phyloP scores from a whole-genome alignment of 495 filamentous ascomycete species.

The Penicillium odoratum region DNA sequence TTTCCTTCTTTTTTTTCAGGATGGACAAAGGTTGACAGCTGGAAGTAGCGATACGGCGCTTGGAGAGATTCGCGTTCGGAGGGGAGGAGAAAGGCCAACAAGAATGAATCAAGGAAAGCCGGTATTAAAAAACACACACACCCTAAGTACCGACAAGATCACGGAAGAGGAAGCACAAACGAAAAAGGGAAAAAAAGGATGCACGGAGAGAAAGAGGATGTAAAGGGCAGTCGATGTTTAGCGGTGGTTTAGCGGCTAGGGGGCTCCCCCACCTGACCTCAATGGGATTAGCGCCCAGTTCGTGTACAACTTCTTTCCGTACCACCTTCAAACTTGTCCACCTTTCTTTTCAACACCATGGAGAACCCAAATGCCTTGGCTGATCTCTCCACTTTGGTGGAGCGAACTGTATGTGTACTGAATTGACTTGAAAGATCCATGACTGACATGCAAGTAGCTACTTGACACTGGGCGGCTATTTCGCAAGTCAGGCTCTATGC shows the following conservation, averaged over 20 bases:
- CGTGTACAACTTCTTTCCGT: slow-evolving; percentile 22
- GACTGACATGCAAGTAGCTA: slow-evolving; percentile 33
- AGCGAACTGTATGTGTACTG: slow-evolving; percentile 41
- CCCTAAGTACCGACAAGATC: slow-evolving; percentile 9
- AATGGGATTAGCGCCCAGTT: slow-evolving; percentile 27
- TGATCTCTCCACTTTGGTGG: slow-evolving; percentile 43
- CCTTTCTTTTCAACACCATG: slow-evolving; percentile 26
- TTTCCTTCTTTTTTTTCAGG: slow-evolving; percentile 1
- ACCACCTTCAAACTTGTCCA: slow-evolving; percentile 12
- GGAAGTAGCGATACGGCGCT: slow-evolving; percentile 11
- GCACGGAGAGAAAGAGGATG: slow-evolving; percentile 22
- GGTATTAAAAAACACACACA: slow-evolving; percentile 10
- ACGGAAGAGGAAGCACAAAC: slow-evolving; percentile 16
- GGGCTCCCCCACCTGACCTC: slow-evolving; percentile 25
- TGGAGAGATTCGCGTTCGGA: slow-evolving; percentile 5
- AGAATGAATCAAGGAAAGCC: slow-evolving; percentile 14
- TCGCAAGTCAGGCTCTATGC: slow-evolving; percentile 36
- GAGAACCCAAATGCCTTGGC: slow-evolving; percentile 44
- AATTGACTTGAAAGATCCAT: slow-evolving; percentile 20
- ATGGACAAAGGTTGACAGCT: slow-evolving; percentile 11
- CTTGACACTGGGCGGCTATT: slow-evolving; percentile 52
- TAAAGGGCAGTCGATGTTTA: slow-evolving; percentile 17
- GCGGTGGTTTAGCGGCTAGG: slow-evolving; percentile 35
- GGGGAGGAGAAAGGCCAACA: slow-evolving; percentile 8
- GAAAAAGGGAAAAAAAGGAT: slow-evolving; percentile 20